Conservation (phyloP, 2,329 filamentous ascomycete genomes). For the Fusarium devonianum region DNA sequence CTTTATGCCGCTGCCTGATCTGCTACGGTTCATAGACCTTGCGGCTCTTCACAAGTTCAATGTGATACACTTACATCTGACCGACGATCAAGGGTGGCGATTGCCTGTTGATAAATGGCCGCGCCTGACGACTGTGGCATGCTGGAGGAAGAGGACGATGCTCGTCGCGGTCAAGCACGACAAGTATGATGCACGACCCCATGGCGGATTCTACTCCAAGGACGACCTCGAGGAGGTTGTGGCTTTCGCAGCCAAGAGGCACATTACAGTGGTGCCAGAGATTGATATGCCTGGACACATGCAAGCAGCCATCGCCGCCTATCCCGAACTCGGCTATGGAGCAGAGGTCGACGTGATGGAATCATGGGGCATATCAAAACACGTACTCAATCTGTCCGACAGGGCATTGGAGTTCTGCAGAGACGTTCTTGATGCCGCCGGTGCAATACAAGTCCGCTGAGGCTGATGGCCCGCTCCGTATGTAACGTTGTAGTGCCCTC, state of each 20-base stretch:
- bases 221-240: conserved; percentile 21
- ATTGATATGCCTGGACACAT: conserved; percentile 34
- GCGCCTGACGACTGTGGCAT: conserved; percentile 14
- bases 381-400: conserved; percentile 28
- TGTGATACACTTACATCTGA: conserved; percentile 22
- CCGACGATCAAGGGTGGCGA: conserved; percentile 31
- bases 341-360: conserved; percentile 21
- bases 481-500: too few relatives aligned
- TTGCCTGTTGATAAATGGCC: conserved; percentile 21
- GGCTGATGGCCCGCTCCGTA: too few relatives aligned
- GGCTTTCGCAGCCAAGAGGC: conserved; percentile 18
- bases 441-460: too few relatives aligned
- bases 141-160: conserved; percentile 26
- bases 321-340: conserved; percentile 29
- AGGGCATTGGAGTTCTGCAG: conserved; percentile 24
- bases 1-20: conserved; percentile 30
- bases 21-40: conserved; percentile 28
- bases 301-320: conserved; percentile 31
- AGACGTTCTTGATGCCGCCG: conserved; percentile 20
- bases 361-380: conserved; percentile 26
- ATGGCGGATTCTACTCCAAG: conserved; percentile 24
- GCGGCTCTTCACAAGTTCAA: conserved; percentile 28
- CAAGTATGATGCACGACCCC: conserved; percentile 18
- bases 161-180: conserved; percentile 10
- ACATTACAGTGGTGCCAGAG: conserved; percentile 32